Evolutionary conservation across 2,329 filamentous ascomycete genomes (phyloP).

Genomic region (Neofusicoccum parvum): DNA sequence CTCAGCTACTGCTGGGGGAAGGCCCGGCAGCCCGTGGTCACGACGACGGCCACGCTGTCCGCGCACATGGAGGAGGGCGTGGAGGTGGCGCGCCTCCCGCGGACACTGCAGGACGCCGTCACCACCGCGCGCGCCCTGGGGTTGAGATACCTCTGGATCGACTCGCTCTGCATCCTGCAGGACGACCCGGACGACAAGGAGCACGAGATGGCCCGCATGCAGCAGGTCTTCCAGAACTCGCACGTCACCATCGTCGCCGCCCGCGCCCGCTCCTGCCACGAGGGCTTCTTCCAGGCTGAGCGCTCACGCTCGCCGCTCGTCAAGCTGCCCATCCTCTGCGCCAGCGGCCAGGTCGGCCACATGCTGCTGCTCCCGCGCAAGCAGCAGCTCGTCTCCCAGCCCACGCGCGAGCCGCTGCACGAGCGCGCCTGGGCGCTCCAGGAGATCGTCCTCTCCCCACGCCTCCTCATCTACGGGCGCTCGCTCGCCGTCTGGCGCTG

Average conservation of each 20-base stretch:
- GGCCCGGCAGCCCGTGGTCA: background rate
- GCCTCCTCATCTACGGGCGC: slow-evolving; percentile 20
- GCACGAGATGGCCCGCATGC: slow-evolving; percentile 14
- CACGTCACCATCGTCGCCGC: slow-evolving; percentile 17
- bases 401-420: slow-evolving; percentile 3
- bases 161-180: slow-evolving; percentile 22
- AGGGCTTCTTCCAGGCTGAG: slow-evolving; percentile 11
- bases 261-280: background rate
- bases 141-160: slow-evolving; percentile 22
- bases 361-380: slow-evolving; percentile 7
- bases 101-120: slow-evolving; percentile 19
- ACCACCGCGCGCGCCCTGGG: slow-evolving; percentile 12
- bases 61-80: slow-evolving; percentile 1
- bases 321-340: slow-evolving; percentile 1
- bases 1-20: slow-evolving; percentile 17
- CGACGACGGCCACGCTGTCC: background rate
- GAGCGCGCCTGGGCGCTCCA: slow-evolving; percentile 22
- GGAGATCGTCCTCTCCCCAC: slow-evolving; percentile 17
- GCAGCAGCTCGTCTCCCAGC: background rate
- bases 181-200: slow-evolving; percentile 15
- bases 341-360: background rate
- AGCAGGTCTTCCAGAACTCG: slow-evolving; percentile 12
- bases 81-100: slow-evolving; percentile 7
- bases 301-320: background rate
- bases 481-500: slow-evolving; percentile 12